phyloP scores from a whole-genome alignment of 2,329 filamentous ascomycete genomes.

The Aplosporella prunicola region DNA sequence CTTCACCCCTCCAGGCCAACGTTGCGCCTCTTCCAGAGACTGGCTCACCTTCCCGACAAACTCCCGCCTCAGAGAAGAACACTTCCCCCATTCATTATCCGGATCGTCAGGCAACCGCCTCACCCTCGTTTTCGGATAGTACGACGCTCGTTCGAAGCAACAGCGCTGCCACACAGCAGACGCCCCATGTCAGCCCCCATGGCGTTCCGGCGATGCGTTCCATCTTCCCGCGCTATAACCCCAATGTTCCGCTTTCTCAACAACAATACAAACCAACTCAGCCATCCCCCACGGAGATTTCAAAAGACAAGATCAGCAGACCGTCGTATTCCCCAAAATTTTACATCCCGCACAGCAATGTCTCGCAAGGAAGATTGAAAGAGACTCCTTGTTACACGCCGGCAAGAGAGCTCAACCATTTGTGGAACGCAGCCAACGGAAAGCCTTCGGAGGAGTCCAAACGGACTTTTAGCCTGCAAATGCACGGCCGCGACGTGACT shows the following conservation, averaged over 20 bases:
- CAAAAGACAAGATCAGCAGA: constrained; percentile 55
- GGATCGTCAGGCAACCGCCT: not conserved
- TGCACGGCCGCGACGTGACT: constrained; percentile 31
- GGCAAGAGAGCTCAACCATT: constrained; percentile 52
- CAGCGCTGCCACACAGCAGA: constrained; percentile 16
- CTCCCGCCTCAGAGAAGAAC: too few species aligned
- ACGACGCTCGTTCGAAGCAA: constrained; percentile 29
- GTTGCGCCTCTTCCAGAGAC: too few species aligned
- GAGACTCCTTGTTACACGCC: constrained; percentile 34
- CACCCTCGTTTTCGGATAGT: constrained; percentile 15
- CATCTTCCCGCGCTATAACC: constrained; percentile 70
- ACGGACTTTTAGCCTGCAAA: constrained; percentile 29
- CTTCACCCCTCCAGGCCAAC: too few species aligned
- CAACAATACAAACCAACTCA: constrained; percentile 64
- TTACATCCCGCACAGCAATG: constrained; percentile 29
- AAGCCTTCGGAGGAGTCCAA: constrained; percentile 40
- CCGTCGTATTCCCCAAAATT: constrained; percentile 50
- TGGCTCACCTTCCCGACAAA: too few species aligned
- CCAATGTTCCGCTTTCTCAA: constrained; percentile 52
- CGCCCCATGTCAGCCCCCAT: constrained; percentile 6
- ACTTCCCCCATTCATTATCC: too few species aligned
- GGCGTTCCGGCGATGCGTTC: constrained; percentile 45
- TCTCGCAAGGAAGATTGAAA: too few species aligned
- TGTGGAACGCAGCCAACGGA: constrained; percentile 63
- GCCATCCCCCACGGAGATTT: constrained; percentile 53